These are phyloP conservation scores for Phyllosticta capitalensis DNA, from an alignment of 2,329 filamentous ascomycete species.

Conservation along the genomic window DNA sequence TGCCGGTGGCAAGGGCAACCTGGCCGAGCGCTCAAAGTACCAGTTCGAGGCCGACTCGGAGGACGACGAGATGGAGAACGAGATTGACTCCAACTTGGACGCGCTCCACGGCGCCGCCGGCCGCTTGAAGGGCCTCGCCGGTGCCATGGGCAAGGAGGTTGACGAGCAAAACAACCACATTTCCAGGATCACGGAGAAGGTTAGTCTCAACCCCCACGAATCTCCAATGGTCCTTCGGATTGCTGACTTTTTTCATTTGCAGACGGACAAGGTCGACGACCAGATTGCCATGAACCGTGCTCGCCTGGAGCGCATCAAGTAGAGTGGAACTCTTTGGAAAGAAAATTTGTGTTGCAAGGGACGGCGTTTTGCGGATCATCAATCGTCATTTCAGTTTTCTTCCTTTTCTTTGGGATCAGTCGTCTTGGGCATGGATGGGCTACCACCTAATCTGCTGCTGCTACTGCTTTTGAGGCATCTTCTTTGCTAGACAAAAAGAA, in stretches of 20 bases:
- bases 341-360: neutral
- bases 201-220: neutral
- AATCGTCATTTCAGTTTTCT: neutral
- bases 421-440: neutral
- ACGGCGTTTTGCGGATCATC: neutral
- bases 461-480: neutral
- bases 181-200: conserved; percentile 63
- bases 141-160: conserved; percentile 65
- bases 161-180: conserved; percentile 70
- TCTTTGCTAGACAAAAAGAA: neutral
- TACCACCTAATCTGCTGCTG: neutral
- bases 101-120: conserved; percentile 52
- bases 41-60: conserved; percentile 54
- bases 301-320: conserved; percentile 54
- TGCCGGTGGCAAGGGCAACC: conserved; percentile 39
- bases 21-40: conserved; percentile 61
- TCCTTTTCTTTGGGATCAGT: neutral
- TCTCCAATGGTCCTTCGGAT: neutral
- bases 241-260: conserved; percentile 17
- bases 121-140: conserved; percentile 62
- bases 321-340: conserved; percentile 12
- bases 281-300: conserved; percentile 70
- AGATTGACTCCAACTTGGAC: conserved; percentile 42
- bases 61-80: conserved; percentile 58
- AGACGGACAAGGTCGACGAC: conserved; percentile 66